These are phyloP conservation scores for Ustilago cynodontis DNA, from an alignment of 1,284 basidiomycete genomes.

Conservation along the genomic window DNA sequence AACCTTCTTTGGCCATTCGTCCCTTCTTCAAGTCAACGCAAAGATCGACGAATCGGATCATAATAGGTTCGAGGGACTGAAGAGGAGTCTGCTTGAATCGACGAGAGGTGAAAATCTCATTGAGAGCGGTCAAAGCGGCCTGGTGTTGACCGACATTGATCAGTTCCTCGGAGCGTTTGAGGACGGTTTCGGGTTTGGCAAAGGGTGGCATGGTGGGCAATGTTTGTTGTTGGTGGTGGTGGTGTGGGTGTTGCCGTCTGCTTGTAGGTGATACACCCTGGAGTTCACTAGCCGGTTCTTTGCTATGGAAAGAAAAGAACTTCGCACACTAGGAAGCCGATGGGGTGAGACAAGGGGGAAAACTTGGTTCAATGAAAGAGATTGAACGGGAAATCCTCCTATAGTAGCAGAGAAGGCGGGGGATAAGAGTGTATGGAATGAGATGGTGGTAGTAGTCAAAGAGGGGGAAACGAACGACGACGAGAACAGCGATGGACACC, in stretches of 20 bases:
- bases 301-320: constrained; percentile 17
- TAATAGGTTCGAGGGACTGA: constrained; percentile 91
- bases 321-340: constrained; percentile 52
- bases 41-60: constrained; percentile 88
- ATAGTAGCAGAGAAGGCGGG: constrained; percentile 51
- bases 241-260: constrained; percentile 36
- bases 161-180: constrained; percentile 89
- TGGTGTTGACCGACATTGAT: constrained; percentile 89
- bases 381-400: constrained; percentile 44
- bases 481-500: neutral
- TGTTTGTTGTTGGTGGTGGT: constrained; percentile 1
- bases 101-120: constrained; percentile 92
- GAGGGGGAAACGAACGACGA: neutral
- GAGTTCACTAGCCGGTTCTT: constrained; percentile 52
- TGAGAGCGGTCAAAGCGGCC: constrained; percentile 87
- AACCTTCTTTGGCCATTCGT: constrained; percentile 90
- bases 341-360: constrained; percentile 48
- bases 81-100: constrained; percentile 93
- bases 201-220: constrained; percentile 77
- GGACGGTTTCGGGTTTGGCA: constrained; percentile 88
- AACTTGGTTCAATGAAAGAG: constrained; percentile 28
- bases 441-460: constrained; percentile 52
- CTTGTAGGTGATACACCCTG: constrained; percentile 36
- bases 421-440: neutral
- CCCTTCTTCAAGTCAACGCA: constrained; percentile 96